These are phyloP conservation scores for Annona squamosa DNA, from an alignment of 164 flowering plant genomes.

Conservation along the genomic window DNA sequence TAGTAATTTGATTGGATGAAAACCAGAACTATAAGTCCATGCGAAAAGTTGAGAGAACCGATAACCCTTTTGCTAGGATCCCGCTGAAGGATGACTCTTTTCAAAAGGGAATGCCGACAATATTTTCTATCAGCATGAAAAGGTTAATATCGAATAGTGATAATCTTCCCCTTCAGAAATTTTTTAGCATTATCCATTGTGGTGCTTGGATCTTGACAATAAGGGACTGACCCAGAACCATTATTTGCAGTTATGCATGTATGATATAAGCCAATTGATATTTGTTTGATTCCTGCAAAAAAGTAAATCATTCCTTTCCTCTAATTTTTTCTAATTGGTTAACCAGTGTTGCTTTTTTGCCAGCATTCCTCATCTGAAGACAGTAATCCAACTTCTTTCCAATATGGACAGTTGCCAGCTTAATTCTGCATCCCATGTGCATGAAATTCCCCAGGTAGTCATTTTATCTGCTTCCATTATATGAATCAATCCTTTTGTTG, in stretches of 20 bases:
- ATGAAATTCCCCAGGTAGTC: conserved; percentile 14
- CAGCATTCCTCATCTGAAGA: conserved; percentile 73
- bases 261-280: neutral
- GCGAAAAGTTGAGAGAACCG: no score
- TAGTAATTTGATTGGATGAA: no score
- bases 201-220: neutral
- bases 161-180: neutral
- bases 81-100: no score
- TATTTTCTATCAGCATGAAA: no score
- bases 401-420: conserved; percentile 77
- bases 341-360: conserved; percentile 11
- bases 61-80: no score
- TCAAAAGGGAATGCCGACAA: no score
- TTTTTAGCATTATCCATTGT: neutral
- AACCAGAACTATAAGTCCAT: no score
- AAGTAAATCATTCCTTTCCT: neutral
- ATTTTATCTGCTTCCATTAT: neutral
- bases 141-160: no score
- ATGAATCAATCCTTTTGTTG: neutral
- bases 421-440: conserved; percentile 35
- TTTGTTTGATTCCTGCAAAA: neutral
- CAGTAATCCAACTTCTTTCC: conserved; percentile 58
- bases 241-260: neutral
- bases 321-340: neutral
- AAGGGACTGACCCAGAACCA: neutral